These are phyloP conservation scores for Talaromyces pinophilus DNA, from an alignment of 2,329 filamentous ascomycete genomes.

Conservation along the genomic window DNA sequence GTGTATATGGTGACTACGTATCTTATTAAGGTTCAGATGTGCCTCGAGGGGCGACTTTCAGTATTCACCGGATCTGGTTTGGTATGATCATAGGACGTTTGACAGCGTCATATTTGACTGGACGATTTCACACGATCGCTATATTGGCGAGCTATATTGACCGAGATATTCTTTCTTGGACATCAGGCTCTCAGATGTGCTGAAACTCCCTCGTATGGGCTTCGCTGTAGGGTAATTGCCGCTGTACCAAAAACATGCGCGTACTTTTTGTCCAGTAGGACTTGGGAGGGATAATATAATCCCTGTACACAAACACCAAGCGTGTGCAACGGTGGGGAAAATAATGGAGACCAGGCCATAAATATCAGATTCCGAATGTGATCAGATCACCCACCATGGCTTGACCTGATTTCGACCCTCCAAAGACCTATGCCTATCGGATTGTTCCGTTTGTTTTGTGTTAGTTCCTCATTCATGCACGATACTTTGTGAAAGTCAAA, in stretches of 20 bases:
- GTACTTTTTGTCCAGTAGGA: background rate
- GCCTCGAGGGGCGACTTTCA: background rate
- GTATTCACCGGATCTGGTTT: background rate
- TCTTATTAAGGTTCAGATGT: background rate
- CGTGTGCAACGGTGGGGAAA: background rate
- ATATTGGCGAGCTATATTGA: background rate
- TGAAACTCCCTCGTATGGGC: background rate
- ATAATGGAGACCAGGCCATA: background rate
- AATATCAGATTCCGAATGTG: background rate
- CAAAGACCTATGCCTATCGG: background rate
- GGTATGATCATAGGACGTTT: background rate
- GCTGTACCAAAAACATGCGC: background rate
- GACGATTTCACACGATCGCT: background rate
- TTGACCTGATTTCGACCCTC: background rate
- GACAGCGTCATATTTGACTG: background rate
- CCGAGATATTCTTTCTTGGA: background rate
- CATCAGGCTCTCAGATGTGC: background rate
- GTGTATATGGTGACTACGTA: background rate
- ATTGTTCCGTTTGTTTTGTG: background rate
- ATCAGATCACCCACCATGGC: background rate
- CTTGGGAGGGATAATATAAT: background rate
- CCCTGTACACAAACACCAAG: background rate
- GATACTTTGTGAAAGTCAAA: background rate
- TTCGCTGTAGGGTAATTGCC: too few relatives aligned
- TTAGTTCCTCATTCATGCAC: background rate